Evolutionary conservation across 768 basidiomycete species (phyloP).

Genomic region (Agrocybe praecox): DNA sequence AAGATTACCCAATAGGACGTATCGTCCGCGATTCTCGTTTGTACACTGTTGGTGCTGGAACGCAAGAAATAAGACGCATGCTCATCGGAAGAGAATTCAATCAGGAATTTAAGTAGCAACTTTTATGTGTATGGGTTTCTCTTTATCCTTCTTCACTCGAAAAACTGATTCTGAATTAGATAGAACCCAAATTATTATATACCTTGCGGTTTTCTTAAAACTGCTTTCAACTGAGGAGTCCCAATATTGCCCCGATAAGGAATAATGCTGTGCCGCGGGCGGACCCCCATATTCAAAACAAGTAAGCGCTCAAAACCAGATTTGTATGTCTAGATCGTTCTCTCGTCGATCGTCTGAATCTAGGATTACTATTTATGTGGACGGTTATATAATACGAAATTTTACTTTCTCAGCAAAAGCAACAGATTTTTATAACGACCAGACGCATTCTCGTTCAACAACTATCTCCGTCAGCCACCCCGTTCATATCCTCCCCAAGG

Average conservation of each 20-base stretch:
- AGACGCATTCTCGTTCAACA: background rate
- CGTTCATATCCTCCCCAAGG: conserved; percentile 1
- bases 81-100: conserved; percentile 94
- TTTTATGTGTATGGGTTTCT: background rate
- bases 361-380: conserved; percentile 12
- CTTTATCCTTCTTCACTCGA: background rate
- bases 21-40: conserved; percentile 85
- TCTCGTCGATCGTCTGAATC: conserved; percentile 15
- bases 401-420: background rate
- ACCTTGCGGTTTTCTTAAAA: too few relatives aligned
- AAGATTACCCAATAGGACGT: conserved; percentile 90
- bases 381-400: conserved; percentile 4
- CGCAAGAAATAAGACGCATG: conserved; percentile 94
- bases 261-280: conserved; percentile 15
- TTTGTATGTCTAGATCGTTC: conserved; percentile 13
- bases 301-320: background rate
- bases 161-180: background rate
- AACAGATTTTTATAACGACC: background rate
- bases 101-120: conserved; percentile 48
- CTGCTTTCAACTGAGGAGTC: conserved; percentile 15
- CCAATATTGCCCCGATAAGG: conserved; percentile 17
- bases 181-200: background rate
- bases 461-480: conserved; percentile 20
- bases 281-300: background rate
- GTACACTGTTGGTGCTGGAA: conserved; percentile 96